A percentile compares a stretch with the other conserved stretches of the same genome.
Evolutionary conservation across 148 eudicot species (phyloP).

Genomic region (Silene conica): DNA sequence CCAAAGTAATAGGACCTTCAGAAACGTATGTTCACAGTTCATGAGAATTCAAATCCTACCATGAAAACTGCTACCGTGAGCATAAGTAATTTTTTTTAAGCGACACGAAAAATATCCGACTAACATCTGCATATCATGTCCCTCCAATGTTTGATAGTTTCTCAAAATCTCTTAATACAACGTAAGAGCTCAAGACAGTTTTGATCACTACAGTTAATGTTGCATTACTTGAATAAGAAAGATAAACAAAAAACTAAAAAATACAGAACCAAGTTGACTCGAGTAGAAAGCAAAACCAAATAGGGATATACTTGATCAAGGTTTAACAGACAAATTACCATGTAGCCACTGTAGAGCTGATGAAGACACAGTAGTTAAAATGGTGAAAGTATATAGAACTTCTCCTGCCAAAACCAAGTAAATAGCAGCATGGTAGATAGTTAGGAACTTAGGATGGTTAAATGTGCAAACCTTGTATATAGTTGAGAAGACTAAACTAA

Average conservation of each 20-base stretch:
- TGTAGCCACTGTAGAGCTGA: constrained; percentile 81
- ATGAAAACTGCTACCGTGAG: neutral
- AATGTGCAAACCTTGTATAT: neutral
- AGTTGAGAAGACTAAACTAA: neutral
- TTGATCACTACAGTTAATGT: neutral
- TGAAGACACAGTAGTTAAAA: constrained; percentile 81
- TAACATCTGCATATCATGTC: neutral
- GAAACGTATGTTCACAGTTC: neutral
- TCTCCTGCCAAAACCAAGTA: constrained; percentile 48
- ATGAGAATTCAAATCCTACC: neutral
- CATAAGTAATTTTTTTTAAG: neutral
- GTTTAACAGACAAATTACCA: constrained; percentile 41
- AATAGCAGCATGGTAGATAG: constrained; percentile 2
- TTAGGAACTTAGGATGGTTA: neutral
- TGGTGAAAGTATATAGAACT: constrained; percentile 73
- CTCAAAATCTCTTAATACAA: neutral
- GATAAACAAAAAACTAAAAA: neutral
- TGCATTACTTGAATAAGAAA: neutral
- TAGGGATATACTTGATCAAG: neutral
- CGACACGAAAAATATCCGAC: neutral
- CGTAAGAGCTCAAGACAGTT: neutral
- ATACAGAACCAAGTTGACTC: neutral
- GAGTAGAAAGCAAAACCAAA: neutral
- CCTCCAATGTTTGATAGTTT: neutral
- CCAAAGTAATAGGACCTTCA: neutral